Base-by-base conservation (phyloP, 768 basidiomycete species). In the Leccinum boreale region DNA sequence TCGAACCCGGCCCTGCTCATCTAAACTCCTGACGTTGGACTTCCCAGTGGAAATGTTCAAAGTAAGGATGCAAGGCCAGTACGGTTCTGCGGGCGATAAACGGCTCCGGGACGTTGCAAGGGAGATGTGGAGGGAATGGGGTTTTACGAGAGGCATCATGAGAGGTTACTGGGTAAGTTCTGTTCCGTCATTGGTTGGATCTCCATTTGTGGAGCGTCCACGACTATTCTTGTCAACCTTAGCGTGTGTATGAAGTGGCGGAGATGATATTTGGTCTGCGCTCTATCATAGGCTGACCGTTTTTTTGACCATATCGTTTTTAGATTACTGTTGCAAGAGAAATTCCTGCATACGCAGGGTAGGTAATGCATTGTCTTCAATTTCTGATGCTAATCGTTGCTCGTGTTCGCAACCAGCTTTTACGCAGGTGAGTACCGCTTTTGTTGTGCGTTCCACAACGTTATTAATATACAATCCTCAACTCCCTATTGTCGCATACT, bases 51-150 rank as follows among this genome's bases (percentile, higher is more conserved):
- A 99, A 74, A 92, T 98, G 90, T 98, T 98, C 78, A 98, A 99
- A 74, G 92, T 98, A 28, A 83, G 92, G 17, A 97, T 97, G 96
- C 95, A 97, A 73, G 94, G 90, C 7, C 92, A 98, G 69, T 96
- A 97, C 64, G 96, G 95, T 11, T 80, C 78, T 4, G 78, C 84
- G 12, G 79, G 81, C 9, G 94, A 98, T 70, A 89, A 95, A 72
- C 81, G 84, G 42, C 78, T 99, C 26, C 75, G 87, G 35, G 79
- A 76, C 8, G 80, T 98, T 9, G 84, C 83, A 15, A 76, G 74
- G 21, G 94, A 95, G 62, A 92, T 94, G 87, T 97, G 92, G 88
- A 73, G 68, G 29, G 76, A 92, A 59, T 94, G 88, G 81, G 96
- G 97, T 0, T 86, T 98, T 60, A 75, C 85, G 54, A 80, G 85